Conservation (phyloP, 2,329 filamentous ascomycete genomes). For the Ophiostoma populinum region DNA sequence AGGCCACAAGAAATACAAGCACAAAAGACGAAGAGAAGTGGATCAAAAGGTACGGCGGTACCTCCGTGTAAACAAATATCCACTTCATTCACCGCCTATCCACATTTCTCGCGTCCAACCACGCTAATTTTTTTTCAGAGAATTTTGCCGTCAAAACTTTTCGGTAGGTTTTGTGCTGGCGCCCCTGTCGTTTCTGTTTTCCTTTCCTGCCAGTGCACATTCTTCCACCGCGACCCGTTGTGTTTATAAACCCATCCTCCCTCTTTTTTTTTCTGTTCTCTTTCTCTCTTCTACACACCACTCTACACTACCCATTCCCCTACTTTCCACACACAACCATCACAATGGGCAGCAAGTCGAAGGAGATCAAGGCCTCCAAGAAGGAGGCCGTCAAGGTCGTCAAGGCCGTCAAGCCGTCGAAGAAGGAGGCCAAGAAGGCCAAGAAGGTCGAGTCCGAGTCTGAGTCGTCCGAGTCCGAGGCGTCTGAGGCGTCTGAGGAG, state of each 20-base stretch:
- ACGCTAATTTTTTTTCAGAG: slow-evolving; percentile 11
- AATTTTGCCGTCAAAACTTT: slow-evolving; percentile 12
- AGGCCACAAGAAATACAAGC: background rate
- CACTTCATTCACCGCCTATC: slow-evolving; percentile 14
- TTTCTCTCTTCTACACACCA: background rate
- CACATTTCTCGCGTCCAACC: slow-evolving; percentile 8
- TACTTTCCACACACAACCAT: slow-evolving; percentile 10
- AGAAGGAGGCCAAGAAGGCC: slow-evolving; percentile 33
- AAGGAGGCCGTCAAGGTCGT: slow-evolving; percentile 20
- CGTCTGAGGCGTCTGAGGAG: slow-evolving; percentile 18
- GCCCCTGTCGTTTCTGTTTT: background rate
- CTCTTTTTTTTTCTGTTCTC: slow-evolving; percentile 4
- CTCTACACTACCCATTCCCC: slow-evolving; percentile 2
- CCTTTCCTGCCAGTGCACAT: slow-evolving; percentile 1
- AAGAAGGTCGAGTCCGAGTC: slow-evolving; percentile 19
- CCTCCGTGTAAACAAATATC: background rate
- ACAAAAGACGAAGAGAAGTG: background rate
- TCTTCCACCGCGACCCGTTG: background rate
- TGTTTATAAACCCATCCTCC: background rate
- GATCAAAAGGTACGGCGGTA: background rate
- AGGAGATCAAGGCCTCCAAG: slow-evolving; percentile 35
- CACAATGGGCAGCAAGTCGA: slow-evolving; percentile 50
- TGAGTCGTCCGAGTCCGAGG: slow-evolving; percentile 9
- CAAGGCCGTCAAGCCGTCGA: slow-evolving; percentile 34
- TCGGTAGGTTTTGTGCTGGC: background rate